Percentiles rank a stretch among this genome's conserved stretches.
These are phyloP conservation scores for Backusella luteola DNA, from an alignment of 192 early-diverging fungal species.

Conservation along the genomic window DNA sequence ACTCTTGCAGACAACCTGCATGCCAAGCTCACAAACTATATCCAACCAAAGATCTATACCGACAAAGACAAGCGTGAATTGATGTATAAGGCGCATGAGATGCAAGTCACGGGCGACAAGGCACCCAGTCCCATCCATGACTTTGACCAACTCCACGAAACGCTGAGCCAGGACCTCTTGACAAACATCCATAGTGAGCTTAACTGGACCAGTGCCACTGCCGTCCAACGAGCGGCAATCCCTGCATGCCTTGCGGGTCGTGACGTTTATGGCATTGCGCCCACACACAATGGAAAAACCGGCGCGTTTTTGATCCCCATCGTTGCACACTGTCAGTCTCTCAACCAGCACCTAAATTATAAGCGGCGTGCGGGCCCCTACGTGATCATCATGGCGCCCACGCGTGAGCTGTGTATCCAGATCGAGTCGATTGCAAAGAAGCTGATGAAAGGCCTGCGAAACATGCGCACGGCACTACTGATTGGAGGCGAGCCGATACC, in stretches of 20 bases:
- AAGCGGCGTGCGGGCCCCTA: constrained; percentile 33
- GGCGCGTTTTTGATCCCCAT: constrained; percentile 49
- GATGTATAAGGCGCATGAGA: constrained; percentile 39
- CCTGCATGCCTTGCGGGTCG: constrained; percentile 47
- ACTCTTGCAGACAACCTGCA: constrained; percentile 23
- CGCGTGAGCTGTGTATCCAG: constrained; percentile 52
- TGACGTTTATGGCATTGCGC: constrained; percentile 49
- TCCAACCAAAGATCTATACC: constrained; percentile 21
- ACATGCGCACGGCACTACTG: constrained; percentile 54
- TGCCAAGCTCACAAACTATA: constrained; percentile 41
- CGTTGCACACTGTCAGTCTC: constrained; percentile 33
- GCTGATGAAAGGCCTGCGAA: constrained; percentile 37
- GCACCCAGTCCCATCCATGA: constrained; percentile 41
- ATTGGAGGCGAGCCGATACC: constrained; percentile 55
- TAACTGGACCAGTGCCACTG: constrained; percentile 44
- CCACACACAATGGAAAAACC: constrained; percentile 55
- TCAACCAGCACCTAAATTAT: constrained; percentile 24
- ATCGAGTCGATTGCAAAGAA: constrained; percentile 44
- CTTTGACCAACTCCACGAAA: constrained; percentile 40
- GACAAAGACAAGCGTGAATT: constrained; percentile 7
- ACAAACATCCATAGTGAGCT: constrained; percentile 34
- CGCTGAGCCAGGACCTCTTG: constrained; percentile 2
- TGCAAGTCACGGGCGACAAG: constrained; percentile 39
- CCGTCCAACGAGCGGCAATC: constrained; percentile 62
- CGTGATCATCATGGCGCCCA: constrained; percentile 49